Conservation (phyloP, 495 filamentous ascomycete species). For the Evernia prunastri region DNA sequence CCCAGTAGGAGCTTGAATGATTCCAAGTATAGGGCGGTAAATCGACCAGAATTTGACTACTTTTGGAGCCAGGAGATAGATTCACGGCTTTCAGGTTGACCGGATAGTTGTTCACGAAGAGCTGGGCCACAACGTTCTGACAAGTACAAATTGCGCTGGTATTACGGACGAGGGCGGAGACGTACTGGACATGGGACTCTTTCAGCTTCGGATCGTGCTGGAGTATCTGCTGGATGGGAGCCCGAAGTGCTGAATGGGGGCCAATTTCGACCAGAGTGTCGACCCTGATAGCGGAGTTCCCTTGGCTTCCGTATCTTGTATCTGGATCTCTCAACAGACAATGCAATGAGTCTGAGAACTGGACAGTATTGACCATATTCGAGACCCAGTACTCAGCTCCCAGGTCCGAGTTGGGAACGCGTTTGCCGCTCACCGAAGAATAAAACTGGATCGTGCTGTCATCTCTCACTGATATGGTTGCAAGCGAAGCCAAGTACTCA, state of each 20-base stretch:
- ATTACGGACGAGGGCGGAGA: conserved; percentile 8
- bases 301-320: neutral
- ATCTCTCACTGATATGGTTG: neutral
- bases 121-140: neutral
- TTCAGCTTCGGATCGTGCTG: conserved; percentile 22
- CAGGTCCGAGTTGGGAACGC: conserved; percentile 20
- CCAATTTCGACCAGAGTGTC: conserved; percentile 53
- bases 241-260: conserved; percentile 55
- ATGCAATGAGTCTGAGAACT: conserved; percentile 2
- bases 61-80: neutral
- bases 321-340: neutral
- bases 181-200: neutral
- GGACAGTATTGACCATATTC: conserved; percentile 39
- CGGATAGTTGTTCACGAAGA: neutral
- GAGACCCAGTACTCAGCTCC: conserved; percentile 37
- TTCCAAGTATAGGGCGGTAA: conserved; percentile 40
- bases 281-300: conserved; percentile 18
- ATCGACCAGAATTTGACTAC: conserved; percentile 25
- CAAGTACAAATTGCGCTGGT: neutral
- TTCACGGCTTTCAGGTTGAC: conserved; percentile 8
- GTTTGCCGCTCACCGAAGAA: conserved; percentile 11
- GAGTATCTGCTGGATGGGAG: conserved; percentile 49
- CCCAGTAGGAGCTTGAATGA: conserved; percentile 31
- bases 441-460: neutral
- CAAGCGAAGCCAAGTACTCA: neutral